Evolutionary conservation across 495 filamentous ascomycete genomes (phyloP).

Genomic region (Sordaria brevicollis): DNA sequence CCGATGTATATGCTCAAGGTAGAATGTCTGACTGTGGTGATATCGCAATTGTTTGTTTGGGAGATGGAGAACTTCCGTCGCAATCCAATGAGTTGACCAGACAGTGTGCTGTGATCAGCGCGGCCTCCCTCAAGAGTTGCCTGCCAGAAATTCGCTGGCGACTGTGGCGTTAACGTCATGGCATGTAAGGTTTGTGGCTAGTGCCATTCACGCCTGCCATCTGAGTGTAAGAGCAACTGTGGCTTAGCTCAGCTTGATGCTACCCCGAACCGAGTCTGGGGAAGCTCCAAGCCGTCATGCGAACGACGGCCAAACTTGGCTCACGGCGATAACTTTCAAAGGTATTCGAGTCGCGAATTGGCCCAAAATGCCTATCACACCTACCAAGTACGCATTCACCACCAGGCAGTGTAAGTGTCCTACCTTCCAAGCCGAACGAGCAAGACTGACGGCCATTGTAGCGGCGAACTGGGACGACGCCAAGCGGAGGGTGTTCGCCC

Average conservation of each 20-base stretch:
- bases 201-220: not conserved
- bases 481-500: slow-evolving; percentile 64
- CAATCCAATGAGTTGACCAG: not conserved
- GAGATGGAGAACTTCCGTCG: not conserved
- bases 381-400: slow-evolving; percentile 81
- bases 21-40: not conserved
- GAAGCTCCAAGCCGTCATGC: not conserved
- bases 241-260: not conserved
- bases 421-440: not conserved
- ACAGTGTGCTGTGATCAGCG: not conserved
- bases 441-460: slow-evolving; percentile 25
- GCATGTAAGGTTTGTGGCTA: not conserved
- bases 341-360: not conserved
- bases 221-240: not conserved
- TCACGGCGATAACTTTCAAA: slow-evolving; percentile 10
- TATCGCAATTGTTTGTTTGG: not conserved
- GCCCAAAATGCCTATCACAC: slow-evolving; percentile 57
- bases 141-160: not conserved
- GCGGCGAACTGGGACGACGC: slow-evolving; percentile 83
- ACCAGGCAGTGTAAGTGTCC: slow-evolving; percentile 72
- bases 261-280: not conserved
- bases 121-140: not conserved
- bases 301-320: not conserved
- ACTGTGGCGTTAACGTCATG: not conserved
- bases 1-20: not conserved